A percentile compares a stretch with the other conserved stretches of the same genome.
Evolutionary conservation across 495 filamentous ascomycete genomes (phyloP).

Genomic region (Pseudotulostoma volvatum): DNA sequence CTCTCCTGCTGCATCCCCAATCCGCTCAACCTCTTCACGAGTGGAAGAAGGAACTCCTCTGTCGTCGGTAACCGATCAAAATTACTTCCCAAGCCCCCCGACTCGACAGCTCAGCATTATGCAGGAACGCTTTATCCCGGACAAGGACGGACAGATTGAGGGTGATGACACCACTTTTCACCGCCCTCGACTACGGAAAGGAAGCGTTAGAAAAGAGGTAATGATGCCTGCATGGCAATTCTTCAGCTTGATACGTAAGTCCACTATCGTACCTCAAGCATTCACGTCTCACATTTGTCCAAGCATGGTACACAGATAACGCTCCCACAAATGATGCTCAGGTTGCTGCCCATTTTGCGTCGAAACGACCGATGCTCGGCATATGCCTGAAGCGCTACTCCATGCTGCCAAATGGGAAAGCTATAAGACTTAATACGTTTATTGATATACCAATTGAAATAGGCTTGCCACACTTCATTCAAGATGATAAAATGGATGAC

Average conservation of each 20-base stretch:
- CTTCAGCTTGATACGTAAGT: constrained; percentile 70
- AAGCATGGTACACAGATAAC: constrained; percentile 54
- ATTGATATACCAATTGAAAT: constrained; percentile 90
- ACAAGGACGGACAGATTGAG: constrained; percentile 24
- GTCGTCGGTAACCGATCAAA: constrained; percentile 15
- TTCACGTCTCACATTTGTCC: too few species aligned
- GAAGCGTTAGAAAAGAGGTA: constrained; percentile 57
- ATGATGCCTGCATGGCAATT: constrained; percentile 98
- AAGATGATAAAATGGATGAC: constrained; percentile 52
- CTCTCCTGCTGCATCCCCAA: constrained; percentile 25
- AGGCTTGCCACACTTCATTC: constrained; percentile 74
- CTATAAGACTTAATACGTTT: constrained; percentile 54
- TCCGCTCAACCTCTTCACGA: constrained; percentile 17
- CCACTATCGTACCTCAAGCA: too few species aligned
- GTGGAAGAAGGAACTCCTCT: constrained; percentile 17
- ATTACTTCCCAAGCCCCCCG: constrained; percentile 9
- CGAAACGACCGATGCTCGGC: constrained; percentile 66
- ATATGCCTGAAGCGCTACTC: constrained; percentile 87
- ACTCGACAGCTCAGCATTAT: constrained; percentile 45
- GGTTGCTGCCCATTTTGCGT: constrained; percentile 54
- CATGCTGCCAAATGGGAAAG: constrained; percentile 49
- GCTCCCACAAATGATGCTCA: constrained; percentile 51
- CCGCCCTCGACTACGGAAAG: constrained; percentile 17
- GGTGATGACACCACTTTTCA: constrained; percentile 8
- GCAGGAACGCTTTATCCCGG: constrained; percentile 38